phyloP scores from a whole-genome alignment of 2,329 filamentous ascomycete genomes.

The Colletotrichum sp. region DNA sequence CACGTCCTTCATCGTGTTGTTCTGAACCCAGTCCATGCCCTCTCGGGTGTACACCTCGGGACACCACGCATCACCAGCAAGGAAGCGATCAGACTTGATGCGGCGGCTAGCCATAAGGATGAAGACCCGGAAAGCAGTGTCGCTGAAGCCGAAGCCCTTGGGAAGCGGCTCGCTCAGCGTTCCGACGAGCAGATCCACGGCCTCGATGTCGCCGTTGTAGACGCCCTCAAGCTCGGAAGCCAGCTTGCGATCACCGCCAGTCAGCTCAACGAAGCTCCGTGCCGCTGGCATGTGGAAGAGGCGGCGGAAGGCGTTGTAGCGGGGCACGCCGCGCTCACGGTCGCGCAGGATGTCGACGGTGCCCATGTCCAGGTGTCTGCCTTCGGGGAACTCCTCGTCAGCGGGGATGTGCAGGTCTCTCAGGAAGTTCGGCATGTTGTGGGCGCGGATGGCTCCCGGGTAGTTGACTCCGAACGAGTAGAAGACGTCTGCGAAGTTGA shows the following conservation, averaged over 20 bases:
- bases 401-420: slow-evolving; percentile 36
- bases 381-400: slow-evolving; percentile 34
- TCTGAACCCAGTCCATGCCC: slow-evolving; percentile 47
- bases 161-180: slow-evolving; percentile 46
- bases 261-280: not conserved
- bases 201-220: slow-evolving; percentile 44
- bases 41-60: slow-evolving; percentile 42
- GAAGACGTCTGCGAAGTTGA: slow-evolving; percentile 40
- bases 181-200: slow-evolving; percentile 46
- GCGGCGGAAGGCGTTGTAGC: slow-evolving; percentile 49
- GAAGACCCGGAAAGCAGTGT: slow-evolving; percentile 43
- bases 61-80: slow-evolving; percentile 42
- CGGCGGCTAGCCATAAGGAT: not conserved
- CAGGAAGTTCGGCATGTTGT: slow-evolving; percentile 37
- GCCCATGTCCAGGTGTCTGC: slow-evolving; percentile 44
- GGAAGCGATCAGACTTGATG: slow-evolving; percentile 17
- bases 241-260: not conserved
- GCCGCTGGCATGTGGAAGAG: slow-evolving; percentile 30
- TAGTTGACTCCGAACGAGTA: slow-evolving; percentile 54
- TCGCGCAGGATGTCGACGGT: slow-evolving; percentile 52
- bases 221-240: slow-evolving; percentile 34
- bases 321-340: slow-evolving; percentile 49
- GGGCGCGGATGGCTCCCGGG: slow-evolving; percentile 47
- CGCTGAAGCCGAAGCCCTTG: slow-evolving; percentile 50
- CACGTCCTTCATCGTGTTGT: slow-evolving; percentile 46